Percentiles rank a stretch among this genome's conserved stretches.
These are phyloP conservation scores for Ettlia oleoabundans DNA, from an alignment of 139 green algal species.

Conservation along the genomic window DNA sequence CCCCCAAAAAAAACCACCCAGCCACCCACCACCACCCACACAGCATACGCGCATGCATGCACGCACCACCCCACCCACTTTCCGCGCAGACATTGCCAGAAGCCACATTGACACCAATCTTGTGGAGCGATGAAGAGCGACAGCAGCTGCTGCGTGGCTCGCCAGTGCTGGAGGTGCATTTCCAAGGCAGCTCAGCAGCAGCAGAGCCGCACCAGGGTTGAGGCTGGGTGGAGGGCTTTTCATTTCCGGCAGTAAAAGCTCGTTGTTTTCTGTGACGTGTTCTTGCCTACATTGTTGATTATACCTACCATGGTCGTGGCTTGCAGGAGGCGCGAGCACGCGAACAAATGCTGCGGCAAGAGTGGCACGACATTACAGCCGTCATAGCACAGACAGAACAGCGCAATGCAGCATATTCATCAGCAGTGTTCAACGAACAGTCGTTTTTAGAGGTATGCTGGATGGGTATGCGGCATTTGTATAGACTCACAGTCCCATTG, in stretches of 20 bases:
- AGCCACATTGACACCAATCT: slow-evolving; percentile 54
- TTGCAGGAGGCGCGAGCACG: slow-evolving; percentile 54
- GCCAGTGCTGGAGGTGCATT: slow-evolving; percentile 45
- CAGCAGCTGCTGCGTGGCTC: slow-evolving; percentile 64
- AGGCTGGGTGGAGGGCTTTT: no score
- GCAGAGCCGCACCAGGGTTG: no score
- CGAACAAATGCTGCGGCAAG: slow-evolving; percentile 53
- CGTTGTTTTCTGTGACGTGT: background rate
- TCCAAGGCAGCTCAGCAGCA: no score
- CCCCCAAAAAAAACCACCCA: no score
- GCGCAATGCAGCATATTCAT: background rate
- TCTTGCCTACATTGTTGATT: background rate
- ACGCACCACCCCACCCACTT: no score
- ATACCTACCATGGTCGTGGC: no score
- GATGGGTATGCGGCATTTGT: background rate
- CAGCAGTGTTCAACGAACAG: slow-evolving; percentile 58
- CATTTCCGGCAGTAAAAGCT: background rate
- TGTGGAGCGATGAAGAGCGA: slow-evolving; percentile 65
- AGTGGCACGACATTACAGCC: slow-evolving; percentile 58
- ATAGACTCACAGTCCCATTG: background rate
- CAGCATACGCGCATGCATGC: no score
- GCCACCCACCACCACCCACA: no score
- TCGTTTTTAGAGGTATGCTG: slow-evolving; percentile 65
- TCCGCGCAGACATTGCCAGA: slow-evolving; percentile 45
- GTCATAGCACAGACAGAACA: background rate